phyloP scores from a whole-genome alignment of 164 flowering plant genomes.

The Aristolochia contorta region DNA sequence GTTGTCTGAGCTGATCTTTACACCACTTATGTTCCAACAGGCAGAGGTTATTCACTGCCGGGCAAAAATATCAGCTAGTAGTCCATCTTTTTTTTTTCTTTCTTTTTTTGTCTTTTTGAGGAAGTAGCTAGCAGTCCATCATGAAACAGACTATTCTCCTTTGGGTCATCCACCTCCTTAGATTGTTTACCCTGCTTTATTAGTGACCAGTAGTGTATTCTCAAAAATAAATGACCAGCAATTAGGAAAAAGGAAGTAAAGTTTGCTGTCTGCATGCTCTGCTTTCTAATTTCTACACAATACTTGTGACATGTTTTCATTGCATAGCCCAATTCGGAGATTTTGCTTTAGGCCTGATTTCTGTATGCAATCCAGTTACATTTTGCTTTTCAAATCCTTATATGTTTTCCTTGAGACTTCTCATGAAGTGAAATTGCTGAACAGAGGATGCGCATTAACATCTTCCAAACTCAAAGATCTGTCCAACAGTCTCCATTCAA shows the following conservation, averaged over 20 bases:
- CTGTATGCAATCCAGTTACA: neutral
- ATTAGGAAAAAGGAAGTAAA: conserved; percentile 4
- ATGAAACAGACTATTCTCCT: conserved; percentile 2
- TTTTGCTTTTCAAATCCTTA: neutral
- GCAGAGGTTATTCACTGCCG: neutral
- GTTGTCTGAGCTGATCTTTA: neutral
- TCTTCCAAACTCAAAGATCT: conserved; percentile 2
- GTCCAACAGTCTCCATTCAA: neutral
- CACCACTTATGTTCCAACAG: conserved; percentile 2
- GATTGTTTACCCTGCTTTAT: conserved; percentile 2
- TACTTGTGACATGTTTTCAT: neutral
- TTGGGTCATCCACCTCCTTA: neutral
- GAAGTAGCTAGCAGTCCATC: conserved; percentile 6
- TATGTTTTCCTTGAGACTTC: conserved; percentile 4
- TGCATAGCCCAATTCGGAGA: conserved; percentile 4
- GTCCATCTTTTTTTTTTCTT: too few species aligned
- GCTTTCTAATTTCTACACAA: neutral
- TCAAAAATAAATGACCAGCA: too few species aligned
- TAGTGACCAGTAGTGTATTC: neutral
- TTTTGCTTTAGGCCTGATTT: conserved; percentile 2
- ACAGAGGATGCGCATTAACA: conserved; percentile 1
- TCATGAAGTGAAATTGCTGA: neutral
- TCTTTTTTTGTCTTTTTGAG: too few species aligned
- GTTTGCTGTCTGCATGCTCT: neutral
- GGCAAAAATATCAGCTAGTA: neutral